Conservation (phyloP, 1,139 yeast genomes). For the Yamadazyma mexicana region DNA sequence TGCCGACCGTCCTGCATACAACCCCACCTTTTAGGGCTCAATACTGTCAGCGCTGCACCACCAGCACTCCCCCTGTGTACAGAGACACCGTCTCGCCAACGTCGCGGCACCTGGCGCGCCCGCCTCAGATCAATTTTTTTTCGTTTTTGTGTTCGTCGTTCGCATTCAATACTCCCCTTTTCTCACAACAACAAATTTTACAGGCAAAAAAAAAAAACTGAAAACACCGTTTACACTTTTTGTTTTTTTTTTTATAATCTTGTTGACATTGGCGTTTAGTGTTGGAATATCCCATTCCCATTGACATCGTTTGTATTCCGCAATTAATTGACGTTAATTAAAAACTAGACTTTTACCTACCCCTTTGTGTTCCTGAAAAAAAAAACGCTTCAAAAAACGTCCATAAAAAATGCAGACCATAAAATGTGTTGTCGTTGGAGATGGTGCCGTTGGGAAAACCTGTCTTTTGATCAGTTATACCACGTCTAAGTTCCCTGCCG, state of each 20-base stretch:
- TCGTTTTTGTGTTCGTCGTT: too few relatives aligned
- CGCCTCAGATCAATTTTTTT: too few relatives aligned
- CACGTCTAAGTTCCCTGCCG: constrained; percentile 84
- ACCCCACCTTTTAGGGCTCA: too few relatives aligned
- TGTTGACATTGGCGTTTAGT: too few relatives aligned
- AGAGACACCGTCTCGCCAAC: too few relatives aligned
- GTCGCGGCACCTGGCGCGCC: too few relatives aligned
- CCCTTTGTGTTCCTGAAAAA: background rate
- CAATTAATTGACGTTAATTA: background rate
- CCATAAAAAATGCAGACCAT: constrained; percentile 89
- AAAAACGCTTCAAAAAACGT: constrained; percentile 8
- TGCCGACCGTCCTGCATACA: too few relatives aligned
- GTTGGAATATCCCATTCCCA: too few relatives aligned
- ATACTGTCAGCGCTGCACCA: too few relatives aligned
- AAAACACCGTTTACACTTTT: background rate
- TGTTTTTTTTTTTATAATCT: too few relatives aligned
- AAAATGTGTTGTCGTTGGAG: constrained; percentile 96
- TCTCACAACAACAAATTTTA: constrained; percentile 1
- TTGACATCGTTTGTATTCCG: background rate
- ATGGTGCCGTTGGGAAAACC: constrained; percentile 97
- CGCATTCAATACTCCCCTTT: background rate
- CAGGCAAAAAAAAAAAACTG: constrained; percentile 1
- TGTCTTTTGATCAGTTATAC: constrained; percentile 89
- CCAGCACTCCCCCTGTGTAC: too few relatives aligned
- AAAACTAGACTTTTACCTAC: background rate